Percentiles rank a stretch among this genome's conserved stretches.
These are phyloP conservation scores for Hypsizygus marmoreus DNA, from an alignment of 768 basidiomycete genomes.

Conservation along the genomic window DNA sequence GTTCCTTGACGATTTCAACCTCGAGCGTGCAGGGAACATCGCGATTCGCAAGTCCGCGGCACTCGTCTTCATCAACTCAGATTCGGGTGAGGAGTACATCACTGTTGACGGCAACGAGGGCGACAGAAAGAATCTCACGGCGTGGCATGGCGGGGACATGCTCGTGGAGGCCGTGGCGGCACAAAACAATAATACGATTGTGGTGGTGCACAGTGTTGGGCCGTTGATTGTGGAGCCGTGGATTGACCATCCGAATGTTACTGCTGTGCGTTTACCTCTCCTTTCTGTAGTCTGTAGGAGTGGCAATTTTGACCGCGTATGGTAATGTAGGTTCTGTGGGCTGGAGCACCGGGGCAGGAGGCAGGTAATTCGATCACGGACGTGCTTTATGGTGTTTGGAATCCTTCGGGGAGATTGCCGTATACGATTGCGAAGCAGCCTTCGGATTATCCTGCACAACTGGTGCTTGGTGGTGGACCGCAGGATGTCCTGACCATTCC, in stretches of 20 bases:
- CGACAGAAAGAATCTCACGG: constrained; percentile 72
- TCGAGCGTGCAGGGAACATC: constrained; percentile 46
- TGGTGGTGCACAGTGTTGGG: constrained; percentile 65
- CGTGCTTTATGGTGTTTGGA: constrained; percentile 68
- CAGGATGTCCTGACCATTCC: constrained; percentile 49
- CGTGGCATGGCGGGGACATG: constrained; percentile 73
- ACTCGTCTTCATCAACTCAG: constrained; percentile 79
- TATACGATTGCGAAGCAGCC: constrained; percentile 71
- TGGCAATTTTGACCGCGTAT: constrained; percentile 11
- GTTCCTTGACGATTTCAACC: constrained; percentile 72
- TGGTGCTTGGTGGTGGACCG: constrained; percentile 37
- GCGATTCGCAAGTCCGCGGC: constrained; percentile 59
- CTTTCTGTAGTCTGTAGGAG: constrained; percentile 21
- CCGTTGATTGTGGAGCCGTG: constrained; percentile 63
- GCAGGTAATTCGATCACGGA: constrained; percentile 71
- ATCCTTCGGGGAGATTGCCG: constrained; percentile 68
- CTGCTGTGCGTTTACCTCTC: constrained; percentile 48
- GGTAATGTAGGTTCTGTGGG: constrained; percentile 55
- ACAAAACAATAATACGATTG: constrained; percentile 71
- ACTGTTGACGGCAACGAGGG: constrained; percentile 79
- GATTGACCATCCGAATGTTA: constrained; percentile 74
- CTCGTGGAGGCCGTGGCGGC: constrained; percentile 70
- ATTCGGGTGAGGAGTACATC: constrained; percentile 85
- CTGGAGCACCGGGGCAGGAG: constrained; percentile 69
- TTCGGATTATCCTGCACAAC: constrained; percentile 59